phyloP scores from a whole-genome alignment of 257 asterid species.

The Fraxinus americana region DNA sequence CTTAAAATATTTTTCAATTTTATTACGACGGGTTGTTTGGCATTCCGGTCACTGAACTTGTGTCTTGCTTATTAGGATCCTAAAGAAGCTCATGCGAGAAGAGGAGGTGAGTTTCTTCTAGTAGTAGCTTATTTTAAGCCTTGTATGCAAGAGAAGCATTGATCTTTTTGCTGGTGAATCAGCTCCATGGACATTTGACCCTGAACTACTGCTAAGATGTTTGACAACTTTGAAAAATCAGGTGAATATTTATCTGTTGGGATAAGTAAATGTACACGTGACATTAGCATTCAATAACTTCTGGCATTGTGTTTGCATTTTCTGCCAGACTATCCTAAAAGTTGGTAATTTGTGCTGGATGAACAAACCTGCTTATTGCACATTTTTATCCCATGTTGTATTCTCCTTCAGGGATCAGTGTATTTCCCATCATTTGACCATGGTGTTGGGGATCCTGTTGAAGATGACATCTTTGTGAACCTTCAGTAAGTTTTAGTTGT shows the following conservation, averaged over 20 bases:
- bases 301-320: background rate
- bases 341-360: background rate
- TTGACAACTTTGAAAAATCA: slow-evolving; percentile 60
- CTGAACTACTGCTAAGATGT: slow-evolving; percentile 66
- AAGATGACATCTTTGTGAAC: slow-evolving; percentile 85
- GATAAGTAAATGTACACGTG: slow-evolving; percentile 18
- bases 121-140: slow-evolving; percentile 13
- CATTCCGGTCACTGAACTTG: slow-evolving; percentile 30
- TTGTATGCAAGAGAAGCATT: slow-evolving; percentile 20
- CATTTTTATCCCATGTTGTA: slow-evolving; percentile 5
- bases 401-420: slow-evolving; percentile 66
- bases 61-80: slow-evolving; percentile 65
- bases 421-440: slow-evolving; percentile 92
- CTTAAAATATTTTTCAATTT: background rate
- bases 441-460: slow-evolving; percentile 94
- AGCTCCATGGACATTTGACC: slow-evolving; percentile 98
- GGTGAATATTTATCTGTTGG: slow-evolving; percentile 43
- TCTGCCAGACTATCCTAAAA: slow-evolving; percentile 17
- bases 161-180: slow-evolving; percentile 39
- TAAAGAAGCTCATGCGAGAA: slow-evolving; percentile 92
- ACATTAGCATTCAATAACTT: background rate
- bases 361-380: slow-evolving; percentile 1
- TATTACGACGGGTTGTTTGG: slow-evolving; percentile 9
- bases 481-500: slow-evolving; percentile 62
- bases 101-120: slow-evolving; percentile 69